Base-by-base conservation (phyloP, 345 rosid genomes). In the Aquilaria malaccensis region DNA sequence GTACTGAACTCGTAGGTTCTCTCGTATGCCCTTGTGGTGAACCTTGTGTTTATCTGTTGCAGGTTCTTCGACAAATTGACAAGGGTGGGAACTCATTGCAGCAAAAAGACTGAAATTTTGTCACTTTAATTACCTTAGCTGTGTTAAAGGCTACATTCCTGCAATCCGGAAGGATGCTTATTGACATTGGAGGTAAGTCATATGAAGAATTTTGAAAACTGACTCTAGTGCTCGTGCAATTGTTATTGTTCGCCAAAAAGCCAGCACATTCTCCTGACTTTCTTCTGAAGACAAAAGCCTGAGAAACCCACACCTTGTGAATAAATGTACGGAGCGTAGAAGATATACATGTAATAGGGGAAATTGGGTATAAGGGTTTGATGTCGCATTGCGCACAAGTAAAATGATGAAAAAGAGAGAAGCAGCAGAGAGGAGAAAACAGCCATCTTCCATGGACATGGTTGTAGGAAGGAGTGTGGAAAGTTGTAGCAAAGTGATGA, bases 141-240 rank as follows among this genome's bases (percentile, higher is more conserved):
- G 95, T 87, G 72, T 85, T 83, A 60, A 80, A 90, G 62, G 72
- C 81, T 55, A 77, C 85, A 32, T 50, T 80, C 67, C 76, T 80
- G 85, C 97, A 90, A 71, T 90, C 87, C 37, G 88, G 88, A 32
- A 90, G 65, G 53, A 90, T 75, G 77, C 83, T 87, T 54, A 90
- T 76, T 2, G 95, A 90, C 68, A 60, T 60, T 56, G 76, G 79
- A 55, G 85, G 85, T 81, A 89, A 71, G 49, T 29, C 63, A 63
- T 78, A 83, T 6, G 88, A 67, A 60, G 62, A 30, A 70, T 85
- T 80, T 33, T 45, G 77, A 63, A 87, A 85, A 45, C 45, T 59
- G 57, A 85, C 83, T 0, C 70, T 66, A 30, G 69, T 77, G 12
- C 31, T 45, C 9, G 62, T 50, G 47, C 3, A 56, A 4, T 32